Conservation (phyloP, 2,329 filamentous ascomycete genomes). For the Colletotrichum tropicicola region DNA sequence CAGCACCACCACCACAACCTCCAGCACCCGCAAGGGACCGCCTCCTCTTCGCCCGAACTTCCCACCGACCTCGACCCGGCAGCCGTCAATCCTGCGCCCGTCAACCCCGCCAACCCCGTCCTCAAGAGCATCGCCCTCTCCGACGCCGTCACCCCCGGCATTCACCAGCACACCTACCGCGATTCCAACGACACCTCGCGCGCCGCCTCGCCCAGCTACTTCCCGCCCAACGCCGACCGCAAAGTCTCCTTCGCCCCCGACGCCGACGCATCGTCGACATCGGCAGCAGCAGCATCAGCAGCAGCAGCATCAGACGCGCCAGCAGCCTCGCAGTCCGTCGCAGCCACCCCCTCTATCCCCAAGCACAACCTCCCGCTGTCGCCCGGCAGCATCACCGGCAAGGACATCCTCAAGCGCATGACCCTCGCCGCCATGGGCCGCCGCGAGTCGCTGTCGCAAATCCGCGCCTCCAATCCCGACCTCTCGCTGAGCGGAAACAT, state of each 20-base stretch:
- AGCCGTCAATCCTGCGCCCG: slow-evolving; percentile 11
- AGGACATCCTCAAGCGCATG: slow-evolving; percentile 53
- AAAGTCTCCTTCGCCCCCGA: slow-evolving; percentile 3
- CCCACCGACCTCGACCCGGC: background rate
- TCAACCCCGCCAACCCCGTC: slow-evolving; percentile 29
- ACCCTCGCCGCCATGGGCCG: slow-evolving; percentile 52
- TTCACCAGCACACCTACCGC: slow-evolving; percentile 36
- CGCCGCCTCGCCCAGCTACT: slow-evolving; percentile 34
- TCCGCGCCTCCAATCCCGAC: slow-evolving; percentile 64
- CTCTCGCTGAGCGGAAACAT: slow-evolving; percentile 70
- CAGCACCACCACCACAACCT: background rate
- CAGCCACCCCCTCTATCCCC: slow-evolving; percentile 20
- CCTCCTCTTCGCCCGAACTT: background rate
- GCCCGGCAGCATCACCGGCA: slow-evolving; percentile 33
- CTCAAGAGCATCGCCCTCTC: slow-evolving; percentile 28
- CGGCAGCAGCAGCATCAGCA: no score
- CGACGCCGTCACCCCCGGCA: slow-evolving; percentile 41
- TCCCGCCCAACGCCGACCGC: slow-evolving; percentile 33
- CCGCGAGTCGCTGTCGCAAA: slow-evolving; percentile 63
- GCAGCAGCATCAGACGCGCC: no score
- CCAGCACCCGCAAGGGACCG: background rate
- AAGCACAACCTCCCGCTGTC: slow-evolving; percentile 22
- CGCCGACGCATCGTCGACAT: no score
- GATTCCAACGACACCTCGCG: slow-evolving; percentile 22
- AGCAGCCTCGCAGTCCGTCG: no score